Percentiles rank a stretch among this genome's conserved stretches.
Conservation (phyloP, 495 filamentous ascomycete species). For the Daldinia concentrica region DNA sequence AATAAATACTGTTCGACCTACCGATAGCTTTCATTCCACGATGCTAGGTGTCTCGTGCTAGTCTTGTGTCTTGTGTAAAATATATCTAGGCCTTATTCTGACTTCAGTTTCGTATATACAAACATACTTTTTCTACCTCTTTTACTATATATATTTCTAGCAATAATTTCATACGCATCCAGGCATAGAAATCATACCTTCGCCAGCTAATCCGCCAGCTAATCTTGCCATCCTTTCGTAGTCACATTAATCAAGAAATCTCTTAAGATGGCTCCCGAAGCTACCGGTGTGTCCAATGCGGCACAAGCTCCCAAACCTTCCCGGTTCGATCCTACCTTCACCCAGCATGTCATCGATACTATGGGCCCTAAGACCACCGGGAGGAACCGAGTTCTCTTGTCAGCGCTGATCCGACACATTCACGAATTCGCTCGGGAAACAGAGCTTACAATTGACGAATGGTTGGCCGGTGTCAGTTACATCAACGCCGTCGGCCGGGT, state of each 20-base stretch:
- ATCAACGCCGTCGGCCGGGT: conserved; percentile 63
- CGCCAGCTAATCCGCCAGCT: background rate
- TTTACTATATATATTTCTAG: background rate
- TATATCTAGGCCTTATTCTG: background rate
- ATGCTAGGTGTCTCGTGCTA: background rate
- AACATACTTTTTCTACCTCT: background rate
- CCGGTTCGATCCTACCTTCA: conserved; percentile 79
- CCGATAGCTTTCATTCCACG: conserved; percentile 4
- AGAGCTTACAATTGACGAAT: conserved; percentile 81
- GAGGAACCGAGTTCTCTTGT: conserved; percentile 71
- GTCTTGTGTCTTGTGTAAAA: background rate
- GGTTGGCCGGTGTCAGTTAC: conserved; percentile 77
- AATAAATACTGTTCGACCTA: conserved; percentile 21
- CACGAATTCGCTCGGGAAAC: conserved; percentile 87
- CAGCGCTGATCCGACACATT: conserved; percentile 74
- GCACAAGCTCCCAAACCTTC: conserved; percentile 42
- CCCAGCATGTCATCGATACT: conserved; percentile 74
- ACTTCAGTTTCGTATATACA: background rate
- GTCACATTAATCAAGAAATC: conserved; percentile 23
- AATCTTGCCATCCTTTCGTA: background rate
- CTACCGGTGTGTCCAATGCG: conserved; percentile 38
- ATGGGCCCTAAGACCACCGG: conserved; percentile 78
- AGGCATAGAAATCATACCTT: background rate
- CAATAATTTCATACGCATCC: background rate
- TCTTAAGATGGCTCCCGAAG: conserved; percentile 32